phyloP scores from a whole-genome alignment of 2,329 filamentous ascomycete species.

The Stachybotrys chlorohalonatus region DNA sequence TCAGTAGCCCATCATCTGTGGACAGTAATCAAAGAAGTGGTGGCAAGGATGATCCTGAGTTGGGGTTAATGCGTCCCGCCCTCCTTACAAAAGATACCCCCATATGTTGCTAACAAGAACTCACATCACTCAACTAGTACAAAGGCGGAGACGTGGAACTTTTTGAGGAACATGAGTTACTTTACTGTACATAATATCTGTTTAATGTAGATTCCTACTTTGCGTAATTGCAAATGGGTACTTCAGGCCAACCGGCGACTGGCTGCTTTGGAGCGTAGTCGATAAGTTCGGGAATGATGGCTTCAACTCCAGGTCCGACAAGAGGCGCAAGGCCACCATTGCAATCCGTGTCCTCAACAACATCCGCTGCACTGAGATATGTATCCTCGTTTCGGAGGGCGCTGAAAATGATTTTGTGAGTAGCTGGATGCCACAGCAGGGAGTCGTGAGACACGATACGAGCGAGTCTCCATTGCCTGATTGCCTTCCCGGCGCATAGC shows the following conservation, averaged over 20 bases:
- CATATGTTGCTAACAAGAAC: no score
- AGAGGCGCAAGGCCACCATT: background rate
- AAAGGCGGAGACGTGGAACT: no score
- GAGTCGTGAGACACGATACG: background rate
- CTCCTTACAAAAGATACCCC: no score
- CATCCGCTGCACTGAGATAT: background rate
- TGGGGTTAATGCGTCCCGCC: no score
- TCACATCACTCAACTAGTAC: no score
- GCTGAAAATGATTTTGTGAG: slow-evolving; percentile 1
- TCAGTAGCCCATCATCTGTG: no score
- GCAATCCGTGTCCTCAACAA: background rate
- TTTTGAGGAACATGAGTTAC: no score
- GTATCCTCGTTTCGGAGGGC: background rate
- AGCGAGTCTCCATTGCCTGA: background rate
- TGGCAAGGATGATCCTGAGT: no score
- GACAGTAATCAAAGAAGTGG: no score
- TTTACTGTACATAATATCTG: background rate
- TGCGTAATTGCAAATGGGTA: background rate
- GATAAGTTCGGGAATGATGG: slow-evolving; percentile 1
- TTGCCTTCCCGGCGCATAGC: background rate
- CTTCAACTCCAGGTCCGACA: background rate
- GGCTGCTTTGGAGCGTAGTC: slow-evolving; percentile 1
- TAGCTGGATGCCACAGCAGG: slow-evolving; percentile 1
- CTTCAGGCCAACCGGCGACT: slow-evolving; percentile 1
- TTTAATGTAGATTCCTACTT: background rate